Percentiles rank a stretch among this genome's conserved stretches.
Conservation (phyloP, 441 rosid species). For the Macaranga tanarius region DNA sequence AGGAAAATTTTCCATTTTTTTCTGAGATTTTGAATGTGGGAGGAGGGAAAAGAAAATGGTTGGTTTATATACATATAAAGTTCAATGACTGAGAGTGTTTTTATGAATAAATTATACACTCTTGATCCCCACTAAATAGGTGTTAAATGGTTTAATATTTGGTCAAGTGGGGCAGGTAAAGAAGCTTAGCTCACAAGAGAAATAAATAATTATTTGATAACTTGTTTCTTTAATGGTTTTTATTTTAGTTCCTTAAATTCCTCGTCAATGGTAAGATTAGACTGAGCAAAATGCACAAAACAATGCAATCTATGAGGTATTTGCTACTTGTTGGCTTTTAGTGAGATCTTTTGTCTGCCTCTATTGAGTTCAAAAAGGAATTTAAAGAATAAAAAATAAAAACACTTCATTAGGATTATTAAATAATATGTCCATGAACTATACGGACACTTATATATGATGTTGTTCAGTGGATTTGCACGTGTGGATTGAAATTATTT, state of each 20-base stretch:
- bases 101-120: neutral
- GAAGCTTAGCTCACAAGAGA: slow-evolving; percentile 1
- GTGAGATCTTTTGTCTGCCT: neutral
- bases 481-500: neutral
- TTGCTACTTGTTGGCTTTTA: slow-evolving; percentile 1
- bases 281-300: slow-evolving; percentile 29
- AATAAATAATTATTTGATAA: neutral
- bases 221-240: slow-evolving; percentile 16
- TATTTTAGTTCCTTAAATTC: slow-evolving; percentile 20
- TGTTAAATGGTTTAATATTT: neutral
- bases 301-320: slow-evolving; percentile 16
- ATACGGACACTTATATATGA: neutral
- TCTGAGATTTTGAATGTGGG: neutral
- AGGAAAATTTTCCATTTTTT: slow-evolving; percentile 27
- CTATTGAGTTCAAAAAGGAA: neutral
- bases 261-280: slow-evolving; percentile 12
- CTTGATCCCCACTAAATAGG: neutral
- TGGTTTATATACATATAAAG: slow-evolving; percentile 10
- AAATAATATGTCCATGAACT: neutral
- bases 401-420: neutral
- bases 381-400: neutral
- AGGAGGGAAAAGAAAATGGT: neutral
- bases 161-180: slow-evolving; percentile 27
- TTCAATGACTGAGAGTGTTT: neutral
- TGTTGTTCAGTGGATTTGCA: neutral